Percentiles rank a stretch among this genome's conserved stretches.
phyloP scores from a whole-genome alignment of 192 early-diverging fungal genomes.

The Coemansia erecta region DNA sequence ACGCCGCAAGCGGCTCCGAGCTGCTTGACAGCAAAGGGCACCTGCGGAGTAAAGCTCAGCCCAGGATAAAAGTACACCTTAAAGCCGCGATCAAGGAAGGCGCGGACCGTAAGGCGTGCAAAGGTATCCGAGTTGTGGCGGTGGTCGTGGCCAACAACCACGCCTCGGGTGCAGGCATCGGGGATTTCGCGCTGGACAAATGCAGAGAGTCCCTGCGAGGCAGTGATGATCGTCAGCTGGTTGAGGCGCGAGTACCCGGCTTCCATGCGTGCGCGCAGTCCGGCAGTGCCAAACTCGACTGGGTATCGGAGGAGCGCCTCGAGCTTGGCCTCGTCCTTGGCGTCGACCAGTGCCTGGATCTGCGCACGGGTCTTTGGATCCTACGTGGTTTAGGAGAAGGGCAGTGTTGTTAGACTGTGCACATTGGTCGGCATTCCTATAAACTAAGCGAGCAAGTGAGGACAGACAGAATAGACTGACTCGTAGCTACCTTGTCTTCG shows the following conservation, averaged over 20 bases:
- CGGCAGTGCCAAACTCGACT: constrained; percentile 87
- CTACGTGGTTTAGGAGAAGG: constrained; percentile 5
- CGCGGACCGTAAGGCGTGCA: constrained; percentile 78
- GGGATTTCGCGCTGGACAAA: constrained; percentile 63
- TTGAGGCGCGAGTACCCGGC: constrained; percentile 94
- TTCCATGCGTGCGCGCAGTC: constrained; percentile 89
- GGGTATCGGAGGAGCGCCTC: constrained; percentile 39
- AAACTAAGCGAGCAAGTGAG: background rate
- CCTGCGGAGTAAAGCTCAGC: constrained; percentile 80
- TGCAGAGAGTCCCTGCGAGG: constrained; percentile 79
- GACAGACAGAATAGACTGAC: background rate
- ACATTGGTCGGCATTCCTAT: background rate
- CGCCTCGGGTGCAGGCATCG: constrained; percentile 63
- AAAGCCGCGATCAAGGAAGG: constrained; percentile 75
- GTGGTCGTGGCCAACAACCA: constrained; percentile 94
- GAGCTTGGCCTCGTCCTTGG: constrained; percentile 20
- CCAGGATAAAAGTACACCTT: constrained; percentile 74
- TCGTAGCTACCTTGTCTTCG: constrained; percentile 31
- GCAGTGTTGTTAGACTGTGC: background rate
- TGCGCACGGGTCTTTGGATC: constrained; percentile 45
- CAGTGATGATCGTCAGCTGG: constrained; percentile 88
- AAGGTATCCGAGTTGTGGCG: constrained; percentile 83
- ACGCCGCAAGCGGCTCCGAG: constrained; percentile 76
- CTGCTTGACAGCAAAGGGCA: constrained; percentile 80
- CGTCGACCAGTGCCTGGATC: constrained; percentile 31